Evolutionary conservation across 1,284 basidiomycete genomes (phyloP).

Genomic region (Cutaneotrichosporon sp.): DNA sequence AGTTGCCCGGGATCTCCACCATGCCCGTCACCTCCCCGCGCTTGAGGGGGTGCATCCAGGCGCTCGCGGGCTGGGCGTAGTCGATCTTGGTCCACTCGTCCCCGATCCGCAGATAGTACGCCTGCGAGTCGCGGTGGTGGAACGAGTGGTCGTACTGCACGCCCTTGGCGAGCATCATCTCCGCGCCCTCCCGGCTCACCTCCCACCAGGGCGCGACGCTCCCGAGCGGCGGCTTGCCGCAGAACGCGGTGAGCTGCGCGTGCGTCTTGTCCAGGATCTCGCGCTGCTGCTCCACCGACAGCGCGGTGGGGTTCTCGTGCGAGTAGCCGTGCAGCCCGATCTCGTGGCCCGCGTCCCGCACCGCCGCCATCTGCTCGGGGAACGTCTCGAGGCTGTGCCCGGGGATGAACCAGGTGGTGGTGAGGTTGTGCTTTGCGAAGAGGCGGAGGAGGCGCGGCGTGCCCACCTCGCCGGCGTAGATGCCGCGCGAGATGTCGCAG

Average conservation of each 20-base stretch:
- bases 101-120: slow-evolving; percentile 68
- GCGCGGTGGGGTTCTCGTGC: slow-evolving; percentile 69
- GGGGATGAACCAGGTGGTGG: slow-evolving; percentile 70
- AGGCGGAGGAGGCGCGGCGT: slow-evolving; percentile 67
- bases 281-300: slow-evolving; percentile 68
- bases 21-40: slow-evolving; percentile 67
- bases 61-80: slow-evolving; percentile 62
- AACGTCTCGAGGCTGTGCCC: slow-evolving; percentile 56
- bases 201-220: slow-evolving; percentile 80
- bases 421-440: slow-evolving; percentile 71
- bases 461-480: slow-evolving; percentile 67
- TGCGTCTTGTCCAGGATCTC: slow-evolving; percentile 71
- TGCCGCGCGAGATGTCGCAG: slow-evolving; percentile 53
- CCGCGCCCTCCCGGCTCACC: slow-evolving; percentile 66
- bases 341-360: slow-evolving; percentile 56
- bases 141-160: slow-evolving; percentile 70
- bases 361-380: slow-evolving; percentile 52
- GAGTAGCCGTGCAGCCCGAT: slow-evolving; percentile 72
- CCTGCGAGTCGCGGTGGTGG: slow-evolving; percentile 61
- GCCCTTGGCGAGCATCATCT: slow-evolving; percentile 70
- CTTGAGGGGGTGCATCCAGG: slow-evolving; percentile 74
- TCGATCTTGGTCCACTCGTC: slow-evolving; percentile 76
- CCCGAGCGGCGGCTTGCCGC: slow-evolving; percentile 65
- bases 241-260: slow-evolving; percentile 67
- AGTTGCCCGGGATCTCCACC: slow-evolving; percentile 73